Base-by-base conservation (phyloP, 768 basidiomycete species). In the Brasilioporus rufonigricans region DNA sequence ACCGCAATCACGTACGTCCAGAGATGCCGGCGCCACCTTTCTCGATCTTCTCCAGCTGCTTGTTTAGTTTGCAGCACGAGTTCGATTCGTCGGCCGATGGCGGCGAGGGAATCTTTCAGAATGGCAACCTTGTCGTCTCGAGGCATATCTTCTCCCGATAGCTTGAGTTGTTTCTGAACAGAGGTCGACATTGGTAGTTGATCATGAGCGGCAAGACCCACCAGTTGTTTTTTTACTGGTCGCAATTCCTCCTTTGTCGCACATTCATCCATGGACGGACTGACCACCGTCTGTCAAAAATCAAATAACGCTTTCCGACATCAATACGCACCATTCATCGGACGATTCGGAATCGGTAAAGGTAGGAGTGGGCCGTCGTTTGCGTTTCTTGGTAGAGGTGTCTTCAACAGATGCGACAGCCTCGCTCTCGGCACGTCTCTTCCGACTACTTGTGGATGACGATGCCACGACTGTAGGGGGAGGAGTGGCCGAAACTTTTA, bases 61-160 rank as follows among this genome's bases (percentile, higher is more conserved):
- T 84, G 80, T 70, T 95, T 94, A 35, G 81, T 67, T 48, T 81
- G 82, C 27, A 96, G 78, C 3, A 98, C 92, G 40, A 72, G 69
- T 63, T 97, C 94, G 63, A 99, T 98, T 43, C 93, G 86, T 59
- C 85, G 83, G 33, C 97, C 97, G 54, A 99, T 97, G 11, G 90
- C 90, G 53, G 92, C 86, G 27, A 99, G 80, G 35, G 95, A 97
- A 63, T 98, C 93, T 69, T 98, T 99, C 62, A 98, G 76, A 43
- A 96, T 92, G 0, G 88, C 86, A 62, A 99, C 91, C 73, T 99
- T 99, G 70, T 98, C 92, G 63, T 98, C 95, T 63, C 95, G 81
- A 53, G 88, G 88, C 80, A 98, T 89, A 60, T 93, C 87, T 58
- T 93, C 94, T 24, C 93, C 95, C 13, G 91, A 92, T 44, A 91